phyloP scores from a whole-genome alignment of 305 asterid species.

The Striga hermonthica region DNA sequence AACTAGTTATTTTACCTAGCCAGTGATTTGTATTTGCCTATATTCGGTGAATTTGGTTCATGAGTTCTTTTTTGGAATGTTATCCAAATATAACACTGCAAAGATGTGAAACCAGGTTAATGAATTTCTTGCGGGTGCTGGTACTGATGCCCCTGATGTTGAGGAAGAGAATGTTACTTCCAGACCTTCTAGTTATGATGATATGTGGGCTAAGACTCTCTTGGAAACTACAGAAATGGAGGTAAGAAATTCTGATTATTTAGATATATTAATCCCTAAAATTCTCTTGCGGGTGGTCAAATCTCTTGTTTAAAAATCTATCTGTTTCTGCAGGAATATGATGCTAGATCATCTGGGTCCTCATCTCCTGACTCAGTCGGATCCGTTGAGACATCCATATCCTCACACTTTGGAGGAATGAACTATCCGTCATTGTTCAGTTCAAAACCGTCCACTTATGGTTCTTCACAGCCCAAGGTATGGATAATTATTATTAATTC shows the following conservation, averaged over 20 bases:
- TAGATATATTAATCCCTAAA: slow-evolving; percentile 24
- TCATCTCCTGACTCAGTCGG: slow-evolving; percentile 96
- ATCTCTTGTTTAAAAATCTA: slow-evolving; percentile 4
- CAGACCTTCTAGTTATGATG: slow-evolving; percentile 95
- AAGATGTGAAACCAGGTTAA: slow-evolving; percentile 52
- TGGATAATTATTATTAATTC: slow-evolving; percentile 29
- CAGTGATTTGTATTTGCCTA: not conserved
- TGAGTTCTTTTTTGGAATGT: not conserved
- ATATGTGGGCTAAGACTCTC: slow-evolving; percentile 99
- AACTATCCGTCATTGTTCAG: slow-evolving; percentile 95
- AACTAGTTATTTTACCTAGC: slow-evolving; percentile 15
- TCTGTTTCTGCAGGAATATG: slow-evolving; percentile 67
- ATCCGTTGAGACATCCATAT: slow-evolving; percentile 94
- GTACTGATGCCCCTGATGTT: slow-evolving; percentile 99
- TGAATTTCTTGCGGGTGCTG: slow-evolving; percentile 98
- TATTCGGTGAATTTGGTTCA: slow-evolving; percentile 13
- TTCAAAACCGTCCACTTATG: slow-evolving; percentile 75
- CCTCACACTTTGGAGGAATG: slow-evolving; percentile 98
- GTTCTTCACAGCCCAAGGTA: slow-evolving; percentile 72
- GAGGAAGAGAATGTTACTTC: slow-evolving; percentile 90
- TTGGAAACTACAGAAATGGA: slow-evolving; percentile 84
- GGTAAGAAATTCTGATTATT: slow-evolving; percentile 42
- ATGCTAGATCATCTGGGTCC: slow-evolving; percentile 89
- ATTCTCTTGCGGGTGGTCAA: slow-evolving; percentile 15
- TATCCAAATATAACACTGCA: not conserved